phyloP scores from a whole-genome alignment of 148 eudicot genomes.

The Vaccinium myrtillus region DNA sequence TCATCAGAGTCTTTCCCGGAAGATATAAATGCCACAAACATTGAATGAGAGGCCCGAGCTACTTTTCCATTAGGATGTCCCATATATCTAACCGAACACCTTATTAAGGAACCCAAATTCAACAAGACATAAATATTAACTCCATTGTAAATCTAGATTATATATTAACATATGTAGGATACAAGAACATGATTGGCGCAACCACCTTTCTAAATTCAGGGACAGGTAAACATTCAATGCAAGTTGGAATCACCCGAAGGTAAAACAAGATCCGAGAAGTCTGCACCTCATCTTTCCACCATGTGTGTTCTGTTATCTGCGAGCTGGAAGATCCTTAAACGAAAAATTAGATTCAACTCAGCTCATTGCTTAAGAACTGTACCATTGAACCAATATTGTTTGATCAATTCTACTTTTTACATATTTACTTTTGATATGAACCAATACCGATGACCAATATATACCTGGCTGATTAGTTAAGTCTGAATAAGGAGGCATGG shows the following conservation, averaged over 20 bases:
- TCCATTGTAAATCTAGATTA: neutral
- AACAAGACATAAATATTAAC: conserved; percentile 3
- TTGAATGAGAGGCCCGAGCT: conserved; percentile 77
- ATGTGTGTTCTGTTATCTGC: conserved; percentile 42
- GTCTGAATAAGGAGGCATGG: conserved; percentile 73
- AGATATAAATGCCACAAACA: conserved; percentile 73
- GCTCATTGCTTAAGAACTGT: neutral
- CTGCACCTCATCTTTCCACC: conserved; percentile 88
- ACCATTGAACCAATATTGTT: neutral
- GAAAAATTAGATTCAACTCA: neutral
- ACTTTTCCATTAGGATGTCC: conserved; percentile 87
- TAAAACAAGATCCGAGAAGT: conserved; percentile 85
- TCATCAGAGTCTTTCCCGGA: conserved; percentile 61
- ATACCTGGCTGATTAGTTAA: conserved; percentile 66
- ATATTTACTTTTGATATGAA: neutral
- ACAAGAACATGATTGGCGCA: conserved; percentile 89
- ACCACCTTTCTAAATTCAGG: conserved; percentile 59
- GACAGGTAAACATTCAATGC: conserved; percentile 60
- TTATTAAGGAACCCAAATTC: conserved; percentile 40
- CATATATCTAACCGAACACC: conserved; percentile 59
- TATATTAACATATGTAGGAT: conserved; percentile 46
- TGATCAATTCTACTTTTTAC: neutral
- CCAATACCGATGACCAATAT: conserved; percentile 27
- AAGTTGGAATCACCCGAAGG: conserved; percentile 82
- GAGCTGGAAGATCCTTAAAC: conserved; percentile 45